Evolutionary conservation across 2,329 filamentous ascomycete genomes (phyloP), one percentile per base, ranked within the genome.

Genomic region (Colletotrichum spaethianum): DNA sequence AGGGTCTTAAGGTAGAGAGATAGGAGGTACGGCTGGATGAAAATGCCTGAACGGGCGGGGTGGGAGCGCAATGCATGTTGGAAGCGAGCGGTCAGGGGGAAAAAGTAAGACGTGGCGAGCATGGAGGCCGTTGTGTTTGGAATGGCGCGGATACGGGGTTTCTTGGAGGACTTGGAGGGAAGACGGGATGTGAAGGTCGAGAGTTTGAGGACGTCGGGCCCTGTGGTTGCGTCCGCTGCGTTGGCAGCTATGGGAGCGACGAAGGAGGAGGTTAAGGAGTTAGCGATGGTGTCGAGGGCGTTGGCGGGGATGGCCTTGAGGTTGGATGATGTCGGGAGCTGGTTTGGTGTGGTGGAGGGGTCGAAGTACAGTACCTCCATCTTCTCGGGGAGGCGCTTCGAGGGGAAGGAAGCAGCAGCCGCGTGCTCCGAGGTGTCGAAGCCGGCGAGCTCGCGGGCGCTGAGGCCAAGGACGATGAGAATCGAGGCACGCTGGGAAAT

Each of bases 1-100:
- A 98, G 86, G 0, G 96, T 99, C 80, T 97, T 95, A 42, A 98
- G 84, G 80, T 94, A 96, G 11, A 95, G 88, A 0, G 92, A 87
- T 0, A 98, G 88, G 7, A 98, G 87, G 71, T 93, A 89, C 0
- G 94, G 92, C 52, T 94, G 90, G 62, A 94, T 89, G 73, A 94
- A 87, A 61, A 95, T 88, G 59, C 84, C 80, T 9, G 82, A 83
- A 42, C 85, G 83, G 18, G 79, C 76, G 4, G 80, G 77, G 0
- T 81, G 77, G 0, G 84, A 82, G 56, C 83, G 84, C 55, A 89
- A 80, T 0, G 88, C 91, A 3, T 93, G 86, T 79, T 93, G 93
- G 82, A 96, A 97, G 52, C 94, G 92, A 0, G 93, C 93, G 0
- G 93, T 93, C 12, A 99, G 86, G 0, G 96, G 96, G 74, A 93